These are phyloP conservation scores for Paraphoma sp. DNA, from an alignment of 2,329 filamentous ascomycete species.

Conservation along the genomic window DNA sequence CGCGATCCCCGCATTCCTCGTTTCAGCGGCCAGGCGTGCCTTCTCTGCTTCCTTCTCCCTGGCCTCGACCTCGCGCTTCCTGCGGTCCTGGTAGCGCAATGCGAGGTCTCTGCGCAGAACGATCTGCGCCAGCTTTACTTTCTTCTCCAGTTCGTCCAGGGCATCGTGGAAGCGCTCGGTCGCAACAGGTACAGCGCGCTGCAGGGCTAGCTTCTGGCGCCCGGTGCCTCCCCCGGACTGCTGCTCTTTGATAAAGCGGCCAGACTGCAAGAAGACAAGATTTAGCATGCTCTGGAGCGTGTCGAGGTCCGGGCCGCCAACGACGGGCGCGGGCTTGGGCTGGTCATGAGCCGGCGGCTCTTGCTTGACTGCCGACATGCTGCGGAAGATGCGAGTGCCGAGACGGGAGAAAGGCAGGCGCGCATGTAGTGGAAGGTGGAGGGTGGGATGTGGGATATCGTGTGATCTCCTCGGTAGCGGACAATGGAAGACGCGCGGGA, in stretches of 20 bases:
- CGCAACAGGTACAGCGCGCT: constrained; percentile 51
- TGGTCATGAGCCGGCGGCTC: constrained; percentile 12
- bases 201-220: constrained; percentile 39
- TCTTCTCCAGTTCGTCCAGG: constrained; percentile 59
- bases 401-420: background rate
- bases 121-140: constrained; percentile 47
- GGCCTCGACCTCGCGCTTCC: constrained; percentile 44
- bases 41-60: constrained; percentile 40
- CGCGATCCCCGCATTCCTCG: constrained; percentile 16
- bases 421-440: background rate
- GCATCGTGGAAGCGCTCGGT: constrained; percentile 55
- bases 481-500: constrained; percentile 3
- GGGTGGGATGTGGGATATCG: background rate
- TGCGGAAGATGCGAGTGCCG: background rate
- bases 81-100: constrained; percentile 42
- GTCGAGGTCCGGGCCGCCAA: constrained; percentile 44
- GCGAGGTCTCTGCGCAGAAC: constrained; percentile 47
- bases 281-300: constrained; percentile 57
- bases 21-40: constrained; percentile 37
- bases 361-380: constrained; percentile 22
- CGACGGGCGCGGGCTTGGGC: constrained; percentile 14
- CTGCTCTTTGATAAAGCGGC: constrained; percentile 53
- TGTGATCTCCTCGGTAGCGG: background rate
- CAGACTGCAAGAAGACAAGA: constrained; percentile 53
- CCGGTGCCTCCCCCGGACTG: constrained; percentile 36